phyloP scores from a whole-genome alignment of 306 rosid species.

The Senna siamea region DNA sequence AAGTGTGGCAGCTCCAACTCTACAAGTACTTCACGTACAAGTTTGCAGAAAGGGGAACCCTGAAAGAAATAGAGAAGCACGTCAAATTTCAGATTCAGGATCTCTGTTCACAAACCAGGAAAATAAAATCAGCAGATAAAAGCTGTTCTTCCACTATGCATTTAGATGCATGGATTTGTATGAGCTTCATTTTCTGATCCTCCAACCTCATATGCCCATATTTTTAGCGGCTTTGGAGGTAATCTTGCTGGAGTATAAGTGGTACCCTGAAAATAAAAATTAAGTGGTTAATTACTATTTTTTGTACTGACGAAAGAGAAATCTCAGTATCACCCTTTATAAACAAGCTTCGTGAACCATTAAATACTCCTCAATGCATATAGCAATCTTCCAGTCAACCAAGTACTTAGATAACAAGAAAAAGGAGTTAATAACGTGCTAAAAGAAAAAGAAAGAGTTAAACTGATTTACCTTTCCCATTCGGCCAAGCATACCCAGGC shows the following conservation, averaged over 20 bases:
- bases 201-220: conserved; percentile 98
- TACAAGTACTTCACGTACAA: conserved; percentile 89
- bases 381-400: neutral
- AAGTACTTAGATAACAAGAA: neutral
- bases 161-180: conserved; percentile 10
- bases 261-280: conserved; percentile 64
- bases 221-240: conserved; percentile 82
- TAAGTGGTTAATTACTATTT: neutral
- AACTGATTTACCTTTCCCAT: conserved; percentile 59
- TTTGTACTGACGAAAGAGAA: conserved; percentile 12
- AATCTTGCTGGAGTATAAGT: conserved; percentile 72
- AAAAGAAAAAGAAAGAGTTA: neutral
- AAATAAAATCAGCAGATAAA: conserved; percentile 6
- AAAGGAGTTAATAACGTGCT: conserved; percentile 9
- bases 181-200: neutral
- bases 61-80: conserved; percentile 43
- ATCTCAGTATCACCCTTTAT: neutral
- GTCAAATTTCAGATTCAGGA: conserved; percentile 28
- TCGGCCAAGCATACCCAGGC: conserved; percentile 79
- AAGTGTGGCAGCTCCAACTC: conserved; percentile 94
- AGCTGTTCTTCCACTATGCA: conserved; percentile 29
- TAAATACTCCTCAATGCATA: neutral
- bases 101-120: neutral
- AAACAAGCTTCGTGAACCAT: conserved; percentile 8
- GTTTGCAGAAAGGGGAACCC: conserved; percentile 98